Percentiles rank a stretch among this genome's conserved stretches.
Evolutionary conservation across 2,329 filamentous ascomycete genomes (phyloP).

Genomic region (Trichophyton verrucosum): DNA sequence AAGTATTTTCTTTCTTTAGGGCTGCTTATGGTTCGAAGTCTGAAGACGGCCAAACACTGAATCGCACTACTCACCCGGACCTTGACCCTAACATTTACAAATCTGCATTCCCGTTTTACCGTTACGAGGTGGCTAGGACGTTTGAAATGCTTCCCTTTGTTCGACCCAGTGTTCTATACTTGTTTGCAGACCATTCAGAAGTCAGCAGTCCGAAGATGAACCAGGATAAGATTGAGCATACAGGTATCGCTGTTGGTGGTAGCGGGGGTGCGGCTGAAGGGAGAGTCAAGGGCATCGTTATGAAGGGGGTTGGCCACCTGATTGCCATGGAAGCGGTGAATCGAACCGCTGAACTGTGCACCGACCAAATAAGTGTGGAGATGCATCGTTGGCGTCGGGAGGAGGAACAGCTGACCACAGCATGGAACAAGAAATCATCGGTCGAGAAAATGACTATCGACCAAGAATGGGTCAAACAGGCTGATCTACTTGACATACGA

Average conservation of each 20-base stretch:
- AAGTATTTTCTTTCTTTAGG: constrained; percentile 48
- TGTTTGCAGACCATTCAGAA: constrained; percentile 34
- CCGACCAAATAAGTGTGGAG: constrained; percentile 46
- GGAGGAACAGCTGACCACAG: constrained; percentile 42
- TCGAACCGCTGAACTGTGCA: constrained; percentile 50
- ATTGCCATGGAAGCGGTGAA: constrained; percentile 68
- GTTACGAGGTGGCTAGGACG: constrained; percentile 28
- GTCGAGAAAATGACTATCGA: constrained; percentile 46
- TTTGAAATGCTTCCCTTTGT: constrained; percentile 32
- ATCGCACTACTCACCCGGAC: constrained; percentile 36
- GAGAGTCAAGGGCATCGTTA: constrained; percentile 51
- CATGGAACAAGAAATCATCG: constrained; percentile 41
- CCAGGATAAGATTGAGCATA: constrained; percentile 30
- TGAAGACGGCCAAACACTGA: constrained; percentile 24
- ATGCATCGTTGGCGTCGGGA: constrained; percentile 46
- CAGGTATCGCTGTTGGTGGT: constrained; percentile 30
- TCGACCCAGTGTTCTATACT: constrained; percentile 36
- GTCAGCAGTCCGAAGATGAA: constrained; percentile 29
- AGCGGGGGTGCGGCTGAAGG: constrained; percentile 50
- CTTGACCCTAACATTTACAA: constrained; percentile 22
- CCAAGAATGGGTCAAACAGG: constrained; percentile 37
- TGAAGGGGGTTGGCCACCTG: constrained; percentile 61
- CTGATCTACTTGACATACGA: neutral
- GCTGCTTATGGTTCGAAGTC: constrained; percentile 49
- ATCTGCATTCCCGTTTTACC: constrained; percentile 32